A percentile compares a stretch with the other conserved stretches of the same genome.
Conservation (phyloP, 1,284 basidiomycete genomes). For the Malassezia vespertilionis region DNA sequence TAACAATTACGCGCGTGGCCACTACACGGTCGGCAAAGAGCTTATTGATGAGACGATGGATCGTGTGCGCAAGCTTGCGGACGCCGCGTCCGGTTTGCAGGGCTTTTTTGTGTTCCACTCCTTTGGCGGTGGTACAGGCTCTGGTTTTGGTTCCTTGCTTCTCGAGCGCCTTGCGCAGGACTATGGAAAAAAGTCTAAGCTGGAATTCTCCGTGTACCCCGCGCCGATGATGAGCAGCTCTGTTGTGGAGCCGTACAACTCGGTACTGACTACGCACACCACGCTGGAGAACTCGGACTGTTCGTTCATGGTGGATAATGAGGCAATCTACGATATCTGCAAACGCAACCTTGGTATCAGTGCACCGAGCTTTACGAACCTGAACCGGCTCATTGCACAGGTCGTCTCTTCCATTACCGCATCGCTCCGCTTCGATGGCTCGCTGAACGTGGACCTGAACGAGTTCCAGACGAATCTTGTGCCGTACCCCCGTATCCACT, state of each 20-base stretch:
- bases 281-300: constrained; percentile 98
- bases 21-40: constrained; percentile 93
- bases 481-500: constrained; percentile 74
- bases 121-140: constrained; percentile 97
- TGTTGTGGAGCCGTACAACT: constrained; percentile 99
- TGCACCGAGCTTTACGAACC: constrained; percentile 81
- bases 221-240: constrained; percentile 65
- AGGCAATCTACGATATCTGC: constrained; percentile 91
- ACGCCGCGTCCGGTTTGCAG: constrained; percentile 95
- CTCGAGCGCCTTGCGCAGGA: constrained; percentile 91
- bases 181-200: constrained; percentile 98
- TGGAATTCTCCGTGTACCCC: constrained; percentile 97
- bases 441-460: constrained; percentile 91
- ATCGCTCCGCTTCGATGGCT: constrained; percentile 92
- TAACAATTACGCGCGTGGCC: constrained; percentile 75
- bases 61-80: constrained; percentile 85
- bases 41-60: constrained; percentile 71
- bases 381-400: constrained; percentile 84
- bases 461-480: constrained; percentile 99
- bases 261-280: constrained; percentile 94
- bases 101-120: constrained; percentile 99
- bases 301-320: constrained; percentile 53
- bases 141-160: constrained; percentile 93
- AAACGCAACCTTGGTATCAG: constrained; percentile 80
- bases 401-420: constrained; percentile 97